Percentiles rank a stretch among this genome's conserved stretches.
Evolutionary conservation across 768 basidiomycete species (phyloP).

Genomic region (Trametes punicea): DNA sequence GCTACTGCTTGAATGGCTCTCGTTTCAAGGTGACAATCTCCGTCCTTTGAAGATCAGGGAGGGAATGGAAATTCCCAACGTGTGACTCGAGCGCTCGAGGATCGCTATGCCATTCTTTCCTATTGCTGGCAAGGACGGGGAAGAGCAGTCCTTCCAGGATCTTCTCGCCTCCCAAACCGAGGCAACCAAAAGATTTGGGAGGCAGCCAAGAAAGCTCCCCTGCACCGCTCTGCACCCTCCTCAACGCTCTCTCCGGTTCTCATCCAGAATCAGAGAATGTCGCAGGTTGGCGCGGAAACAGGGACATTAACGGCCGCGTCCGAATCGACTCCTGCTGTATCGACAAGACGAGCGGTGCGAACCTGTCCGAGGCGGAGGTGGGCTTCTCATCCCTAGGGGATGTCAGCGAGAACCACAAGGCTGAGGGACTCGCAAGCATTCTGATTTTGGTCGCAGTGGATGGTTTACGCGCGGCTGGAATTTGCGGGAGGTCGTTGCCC

Average conservation of each 20-base stretch:
- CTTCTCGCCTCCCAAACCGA: neutral
- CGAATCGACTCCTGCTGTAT: conserved; percentile 20
- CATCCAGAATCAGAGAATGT: conserved; percentile 6
- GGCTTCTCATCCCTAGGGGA: conserved; percentile 16
- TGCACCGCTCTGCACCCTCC: neutral
- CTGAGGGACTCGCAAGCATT: conserved; percentile 6
- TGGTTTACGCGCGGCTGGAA: conserved; percentile 19
- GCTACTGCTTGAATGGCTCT: too few species aligned
- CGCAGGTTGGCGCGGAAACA: conserved; percentile 9
- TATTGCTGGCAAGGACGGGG: conserved; percentile 8
- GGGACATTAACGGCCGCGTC: conserved; percentile 13
- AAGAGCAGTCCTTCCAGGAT: conserved; percentile 17
- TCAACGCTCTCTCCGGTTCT: neutral
- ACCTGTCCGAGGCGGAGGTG: conserved; percentile 18
- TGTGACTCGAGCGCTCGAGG: conserved; percentile 11
- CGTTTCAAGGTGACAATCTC: too few species aligned
- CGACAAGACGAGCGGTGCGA: conserved; percentile 18
- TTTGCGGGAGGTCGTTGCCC: conserved; percentile 19
- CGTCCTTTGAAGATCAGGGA: too few species aligned
- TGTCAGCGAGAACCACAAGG: conserved; percentile 12
- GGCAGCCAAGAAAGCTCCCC: neutral
- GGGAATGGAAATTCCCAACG: conserved; percentile 6
- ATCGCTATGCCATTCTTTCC: conserved; percentile 15
- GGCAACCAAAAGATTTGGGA: neutral
- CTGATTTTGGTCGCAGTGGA: conserved; percentile 18